phyloP scores from a whole-genome alignment of 345 rosid species.

The Limnanthes douglasii region DNA sequence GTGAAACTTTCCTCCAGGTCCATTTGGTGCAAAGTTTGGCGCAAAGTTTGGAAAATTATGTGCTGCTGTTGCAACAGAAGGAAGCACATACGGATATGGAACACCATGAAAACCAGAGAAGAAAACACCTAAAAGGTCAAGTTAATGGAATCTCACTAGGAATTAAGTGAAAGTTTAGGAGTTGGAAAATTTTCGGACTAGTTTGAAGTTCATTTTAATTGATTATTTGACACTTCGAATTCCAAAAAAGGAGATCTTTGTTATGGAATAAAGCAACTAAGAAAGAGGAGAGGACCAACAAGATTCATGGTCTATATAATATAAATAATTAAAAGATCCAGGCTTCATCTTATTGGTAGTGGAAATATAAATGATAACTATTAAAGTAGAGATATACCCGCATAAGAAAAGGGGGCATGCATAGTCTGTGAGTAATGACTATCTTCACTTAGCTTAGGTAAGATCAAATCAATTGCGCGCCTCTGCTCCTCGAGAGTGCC shows the following conservation, averaged over 20 bases:
- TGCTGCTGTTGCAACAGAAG: slow-evolving; percentile 43
- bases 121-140: slow-evolving; percentile 48
- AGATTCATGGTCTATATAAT: no score
- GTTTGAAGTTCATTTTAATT: no score
- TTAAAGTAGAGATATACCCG: slow-evolving; percentile 38
- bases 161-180: no score
- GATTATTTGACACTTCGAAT: no score
- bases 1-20: slow-evolving; percentile 40
- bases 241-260: no score
- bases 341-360: no score
- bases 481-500: slow-evolving; percentile 89
- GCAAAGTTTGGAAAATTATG: slow-evolving; percentile 26
- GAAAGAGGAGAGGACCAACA: no score
- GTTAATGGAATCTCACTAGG: slow-evolving; percentile 30
- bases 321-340: no score
- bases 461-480: slow-evolving; percentile 77
- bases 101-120: slow-evolving; percentile 62
- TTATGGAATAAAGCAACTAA: no score
- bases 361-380: no score
- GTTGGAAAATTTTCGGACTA: no score
- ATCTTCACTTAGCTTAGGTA: slow-evolving; percentile 78
- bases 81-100: slow-evolving; percentile 35
- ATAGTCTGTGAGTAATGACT: slow-evolving; percentile 70
- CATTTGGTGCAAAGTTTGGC: slow-evolving; percentile 43
- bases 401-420: slow-evolving; percentile 79